Base-by-base conservation (phyloP, 768 basidiomycete species). In the Cystofilobasidium ferigula region DNA sequence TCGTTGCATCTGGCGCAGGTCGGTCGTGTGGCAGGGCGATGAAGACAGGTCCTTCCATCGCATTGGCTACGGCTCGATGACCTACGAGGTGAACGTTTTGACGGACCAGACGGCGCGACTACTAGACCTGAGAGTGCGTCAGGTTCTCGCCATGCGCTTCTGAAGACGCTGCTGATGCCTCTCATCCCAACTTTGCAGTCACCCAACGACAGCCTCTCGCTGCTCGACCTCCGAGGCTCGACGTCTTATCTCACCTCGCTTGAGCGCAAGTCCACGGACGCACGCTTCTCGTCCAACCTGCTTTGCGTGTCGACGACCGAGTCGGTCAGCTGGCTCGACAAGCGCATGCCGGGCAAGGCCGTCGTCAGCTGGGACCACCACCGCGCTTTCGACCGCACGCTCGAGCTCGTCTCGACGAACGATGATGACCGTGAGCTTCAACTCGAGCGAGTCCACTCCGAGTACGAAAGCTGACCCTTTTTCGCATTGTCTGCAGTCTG, bases 231-330 rank as follows among this genome's bases (percentile, higher is more conserved):
- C 36, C 24, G 53, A 0, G 58, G 35, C 12, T 61, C 65, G 40
- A 61, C 65, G 8, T 40, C 60, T 0, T 26, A 43, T 24, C 48
- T 67, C 34, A 67, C 59, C 30, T 67, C 65, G 0, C 54, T 67
- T 26, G 63, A 64, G 22, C 63, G 35, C 24, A 60, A 60, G n/a
- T 42, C 53, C 20, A 40, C 30, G 4, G 65, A 61, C 26, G 60
- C 42, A n/a, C 60, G 48, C 56, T 28, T 36, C n/a, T 54, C 58
- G 16, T 38, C 51, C 2, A 30, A 54, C 20, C 42, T 67, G 0
- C 53, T 61, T 16, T 60, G 59, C n/a, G 38, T 67, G n/a, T 61
- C 60, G 24, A 57, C 58, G 13, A 67, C 65, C 24, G 60, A 67
- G 42, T 28, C 60, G 1, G 48, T 67, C 53, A 56, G 48, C 8